A percentile compares a stretch with the other conserved stretches of the same genome.
Conservation (phyloP, 371 early-diverging fungal species). For the Syncephalastrum racemosum region DNA sequence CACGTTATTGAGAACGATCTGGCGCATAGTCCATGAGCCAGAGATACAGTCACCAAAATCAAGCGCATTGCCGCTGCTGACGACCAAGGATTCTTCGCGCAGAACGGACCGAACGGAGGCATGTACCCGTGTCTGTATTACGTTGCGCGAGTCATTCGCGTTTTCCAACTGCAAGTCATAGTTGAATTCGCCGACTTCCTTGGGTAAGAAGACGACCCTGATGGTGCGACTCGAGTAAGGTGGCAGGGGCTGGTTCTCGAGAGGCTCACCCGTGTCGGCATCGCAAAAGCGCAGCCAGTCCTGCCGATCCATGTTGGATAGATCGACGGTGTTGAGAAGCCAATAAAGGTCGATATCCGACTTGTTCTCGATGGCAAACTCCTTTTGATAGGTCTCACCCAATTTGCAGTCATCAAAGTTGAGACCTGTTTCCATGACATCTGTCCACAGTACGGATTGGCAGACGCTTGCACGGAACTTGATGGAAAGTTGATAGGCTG, state of each 20-base stretch:
- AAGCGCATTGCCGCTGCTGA: constrained; percentile 75
- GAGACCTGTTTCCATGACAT: constrained; percentile 87
- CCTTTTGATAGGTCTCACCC: constrained; percentile 85
- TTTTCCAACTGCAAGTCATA: constrained; percentile 91
- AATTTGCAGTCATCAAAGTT: constrained; percentile 92
- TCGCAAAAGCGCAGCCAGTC: constrained; percentile 74
- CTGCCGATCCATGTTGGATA: constrained; percentile 49
- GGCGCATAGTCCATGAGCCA: constrained; percentile 79
- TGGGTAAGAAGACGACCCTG: constrained; percentile 84
- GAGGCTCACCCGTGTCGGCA: constrained; percentile 66
- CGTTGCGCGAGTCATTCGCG: constrained; percentile 83
- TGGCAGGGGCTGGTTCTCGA: constrained; percentile 57
- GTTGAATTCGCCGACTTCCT: constrained; percentile 84
- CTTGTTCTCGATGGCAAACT: constrained; percentile 88
- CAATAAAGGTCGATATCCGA: constrained; percentile 92
- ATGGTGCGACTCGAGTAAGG: constrained; percentile 75
- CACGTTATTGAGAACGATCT: constrained; percentile 82
- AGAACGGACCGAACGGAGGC: constrained; percentile 78
- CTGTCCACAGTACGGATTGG: constrained; percentile 85
- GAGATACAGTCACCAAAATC: constrained; percentile 96
- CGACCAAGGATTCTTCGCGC: constrained; percentile 73
- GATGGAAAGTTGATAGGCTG: constrained; percentile 68
- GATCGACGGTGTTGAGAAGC: constrained; percentile 75
- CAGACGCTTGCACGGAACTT: constrained; percentile 86
- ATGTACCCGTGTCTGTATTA: constrained; percentile 78